phyloP scores from a whole-genome alignment of 805 yeast genomes.

The Cephaloascus albidus region DNA sequence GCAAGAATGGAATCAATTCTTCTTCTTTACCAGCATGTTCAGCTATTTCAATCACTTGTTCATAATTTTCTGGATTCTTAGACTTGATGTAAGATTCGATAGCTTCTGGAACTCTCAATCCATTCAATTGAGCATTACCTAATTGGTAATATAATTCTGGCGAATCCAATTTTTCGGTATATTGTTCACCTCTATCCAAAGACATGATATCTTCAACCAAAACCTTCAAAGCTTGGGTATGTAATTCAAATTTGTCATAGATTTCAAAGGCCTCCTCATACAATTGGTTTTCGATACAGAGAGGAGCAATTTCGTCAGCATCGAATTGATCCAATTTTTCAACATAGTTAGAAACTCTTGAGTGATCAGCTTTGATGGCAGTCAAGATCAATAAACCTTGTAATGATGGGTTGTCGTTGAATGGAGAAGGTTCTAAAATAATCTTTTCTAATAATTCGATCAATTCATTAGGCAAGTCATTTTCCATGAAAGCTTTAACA shows the following conservation, averaged over 20 bases:
- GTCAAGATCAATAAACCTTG: conserved; percentile 91
- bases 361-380: conserved; percentile 89
- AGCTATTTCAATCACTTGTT: conserved; percentile 77
- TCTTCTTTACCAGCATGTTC: conserved; percentile 96
- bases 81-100: conserved; percentile 88
- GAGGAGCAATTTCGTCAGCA: conserved; percentile 87
- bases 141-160: conserved; percentile 91
- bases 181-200: conserved; percentile 87
- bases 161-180: conserved; percentile 81
- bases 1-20: conserved; percentile 77
- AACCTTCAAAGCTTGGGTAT: conserved; percentile 77
- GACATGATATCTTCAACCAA: conserved; percentile 90
- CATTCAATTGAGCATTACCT: conserved; percentile 94
- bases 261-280: conserved; percentile 93
- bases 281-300: conserved; percentile 81
- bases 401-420: conserved; percentile 88
- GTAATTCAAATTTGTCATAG: conserved; percentile 74
- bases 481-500: conserved; percentile 93
- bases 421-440: conserved; percentile 94
- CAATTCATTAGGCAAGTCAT: conserved; percentile 84
- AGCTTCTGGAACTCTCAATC: conserved; percentile 85
- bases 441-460: conserved; percentile 94
- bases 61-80: conserved; percentile 82
- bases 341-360: conserved; percentile 73
- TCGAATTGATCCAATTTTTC: conserved; percentile 88